Evolutionary conservation across 345 rosid species (phyloP), one percentile per base, ranked within the genome.

Genomic region (Firmiana major): DNA sequence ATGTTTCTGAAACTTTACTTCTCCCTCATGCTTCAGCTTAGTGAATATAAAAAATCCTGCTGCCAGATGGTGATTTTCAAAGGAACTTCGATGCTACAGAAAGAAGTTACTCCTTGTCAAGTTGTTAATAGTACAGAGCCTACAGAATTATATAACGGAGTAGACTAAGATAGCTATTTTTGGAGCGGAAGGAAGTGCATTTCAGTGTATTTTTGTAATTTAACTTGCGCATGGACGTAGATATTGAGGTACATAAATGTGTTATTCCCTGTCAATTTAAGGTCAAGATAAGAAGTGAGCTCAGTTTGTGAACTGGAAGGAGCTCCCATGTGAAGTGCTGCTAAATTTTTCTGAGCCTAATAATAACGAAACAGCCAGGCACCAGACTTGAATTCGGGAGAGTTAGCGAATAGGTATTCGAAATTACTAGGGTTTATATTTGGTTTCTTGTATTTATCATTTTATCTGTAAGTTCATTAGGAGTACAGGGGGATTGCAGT

Each of bases 1-100:
- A 72, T 82, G 49, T 38, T 75, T 48, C 67, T 60, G 66, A 43
- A 53, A 59, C 43, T 57, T 10, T 9, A 6, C 43, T 13, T 64
- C 21, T 51, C 1, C 10, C 2, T n/a, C 42, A 2, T 80, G 26
- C 28, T 78, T 66, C 89, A 92, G 97, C 89, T 89, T 63, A 74
- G 84, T 72, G 77, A 77, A 76, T 88, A 86, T 64, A 82, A 87
- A 68, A 90, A 84, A 79, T 75, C 79, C 28, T 86, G 91, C 77
- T 84, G 82, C 77, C 94, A 90, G 84, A 86, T 90, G 83, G 85
- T 92, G 77, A 81, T 79, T 60, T 92, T 92, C 81, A 83, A 90
- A 81, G 97, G 97, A 79, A 83, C 97, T 7, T 89, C 88, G 17
- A 86, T 92, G 91, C 85, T 92, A 71, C 92, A 88, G 67, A 92